Base-by-base conservation (phyloP, 1,284 basidiomycete genomes). In the Amylostereum chailletii region DNA sequence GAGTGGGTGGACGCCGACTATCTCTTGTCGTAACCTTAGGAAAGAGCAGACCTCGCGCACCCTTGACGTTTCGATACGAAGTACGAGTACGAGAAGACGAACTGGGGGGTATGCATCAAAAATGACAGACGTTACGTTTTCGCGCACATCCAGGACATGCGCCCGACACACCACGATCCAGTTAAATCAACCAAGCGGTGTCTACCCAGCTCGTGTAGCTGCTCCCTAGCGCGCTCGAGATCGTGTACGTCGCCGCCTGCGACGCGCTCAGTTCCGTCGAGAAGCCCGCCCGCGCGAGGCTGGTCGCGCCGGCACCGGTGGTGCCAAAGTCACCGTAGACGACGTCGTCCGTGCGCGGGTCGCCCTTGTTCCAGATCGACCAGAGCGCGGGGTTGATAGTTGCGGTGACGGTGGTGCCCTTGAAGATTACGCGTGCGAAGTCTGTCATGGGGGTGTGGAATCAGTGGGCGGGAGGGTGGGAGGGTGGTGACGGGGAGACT, bases 281-380 rank as follows among this genome's bases (percentile, higher is more conserved):
- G 51, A 75, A 76, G 49, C 61, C 66, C 0, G 74, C 65, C 1
- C 72, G 62, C 26, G 53, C 31, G 5, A 65, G 62, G 44, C 43
- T 33, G 30, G 61, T 60, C 34, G 68, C 58, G 1, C 73, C 74
- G 27, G 63, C 60, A 2, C 72, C 72, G 1, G 64, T 66, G 45
- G 65, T 74, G 55, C 71, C 69, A 58, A 65, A 76, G 33, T 77
- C 75, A 1, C 67, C 76, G 47, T 74, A 71, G 44, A 72, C 53
- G 10, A 75, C 60, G 48, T 75, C 53, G 48, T 69, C 68, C 0
- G 69, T 75, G 31, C 64, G 62, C 11, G 64, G 60, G 27, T 67
- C 65, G 8, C 60, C 64, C 1, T 59, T 52, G 47, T 67, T 65
- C 74, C 75, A 77, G 11, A 66, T 56, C 0, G 69, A 71, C 75